Conservation (phyloP, 768 basidiomycete species). For the Paxillus involutus region DNA sequence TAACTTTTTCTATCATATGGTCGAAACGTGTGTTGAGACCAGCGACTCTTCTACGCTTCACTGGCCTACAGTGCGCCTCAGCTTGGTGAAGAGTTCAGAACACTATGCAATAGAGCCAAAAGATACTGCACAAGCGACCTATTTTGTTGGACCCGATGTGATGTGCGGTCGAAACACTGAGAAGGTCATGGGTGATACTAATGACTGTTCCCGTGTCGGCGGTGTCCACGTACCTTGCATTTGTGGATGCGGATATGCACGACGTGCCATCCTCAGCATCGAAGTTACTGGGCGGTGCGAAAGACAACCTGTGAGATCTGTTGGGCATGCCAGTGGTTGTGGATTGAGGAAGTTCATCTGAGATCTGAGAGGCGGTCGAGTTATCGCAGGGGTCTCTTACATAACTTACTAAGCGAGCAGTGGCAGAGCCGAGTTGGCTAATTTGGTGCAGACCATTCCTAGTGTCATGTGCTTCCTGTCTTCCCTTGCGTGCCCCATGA, state of each 20-base stretch:
- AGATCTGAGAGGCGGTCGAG: too few species aligned
- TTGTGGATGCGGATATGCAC: neutral
- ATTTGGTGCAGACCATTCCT: too few species aligned
- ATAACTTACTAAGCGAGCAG: too few species aligned
- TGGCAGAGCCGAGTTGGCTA: too few species aligned
- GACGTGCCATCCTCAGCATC: neutral
- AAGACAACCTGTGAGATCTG: neutral
- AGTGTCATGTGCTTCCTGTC: too few species aligned
- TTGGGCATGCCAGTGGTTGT: neutral
- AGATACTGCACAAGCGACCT: conserved; percentile 11
- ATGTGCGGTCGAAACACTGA: conserved; percentile 4
- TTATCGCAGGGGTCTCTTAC: too few species aligned
- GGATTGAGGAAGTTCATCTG: neutral
- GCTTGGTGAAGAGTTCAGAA: conserved; percentile 7
- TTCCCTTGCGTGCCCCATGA: too few species aligned
- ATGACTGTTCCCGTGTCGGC: neutral
- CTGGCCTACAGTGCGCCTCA: conserved; percentile 6
- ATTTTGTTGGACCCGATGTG: neutral
- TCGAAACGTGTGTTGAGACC: conserved; percentile 64
- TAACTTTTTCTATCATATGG: conserved; percentile 64
- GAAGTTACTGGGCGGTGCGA: neutral
- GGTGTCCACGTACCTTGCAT: neutral
- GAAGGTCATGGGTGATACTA: neutral
- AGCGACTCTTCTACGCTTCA: conserved; percentile 50
- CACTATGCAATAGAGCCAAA: neutral